Evolutionary conservation across 139 green algal species (phyloP).

Genomic region (Asterochloris erici): DNA sequence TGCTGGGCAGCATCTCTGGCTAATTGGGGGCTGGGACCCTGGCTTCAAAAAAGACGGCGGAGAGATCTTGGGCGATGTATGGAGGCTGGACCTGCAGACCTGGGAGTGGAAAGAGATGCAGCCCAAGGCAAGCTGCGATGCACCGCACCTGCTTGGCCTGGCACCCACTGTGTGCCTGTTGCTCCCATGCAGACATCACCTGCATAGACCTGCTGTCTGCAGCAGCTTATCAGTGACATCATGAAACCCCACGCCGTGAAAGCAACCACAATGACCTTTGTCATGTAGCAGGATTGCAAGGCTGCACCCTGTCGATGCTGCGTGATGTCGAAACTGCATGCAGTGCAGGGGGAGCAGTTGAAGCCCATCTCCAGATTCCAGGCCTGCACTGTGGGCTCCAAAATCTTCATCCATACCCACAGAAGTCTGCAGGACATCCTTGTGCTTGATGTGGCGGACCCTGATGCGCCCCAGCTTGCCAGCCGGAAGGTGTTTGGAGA

Average conservation of each 20-base stretch:
- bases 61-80: slow-evolving; percentile 27
- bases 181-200: no score
- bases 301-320: no score
- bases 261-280: no score
- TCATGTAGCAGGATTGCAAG: no score
- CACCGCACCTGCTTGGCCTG: no score
- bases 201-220: no score
- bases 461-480: slow-evolving; percentile 1
- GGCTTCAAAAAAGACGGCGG: slow-evolving; percentile 18
- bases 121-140: no score
- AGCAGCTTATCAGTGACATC: no score
- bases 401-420: slow-evolving; percentile 47
- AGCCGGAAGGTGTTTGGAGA: no score
- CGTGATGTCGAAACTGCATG: no score
- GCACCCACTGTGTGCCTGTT: no score
- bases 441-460: slow-evolving; percentile 28
- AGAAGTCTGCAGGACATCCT: slow-evolving; percentile 32
- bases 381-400: slow-evolving; percentile 17
- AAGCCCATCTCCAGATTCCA: slow-evolving; percentile 33
- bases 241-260: no score
- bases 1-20: slow-evolving; percentile 28
- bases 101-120: slow-evolving; percentile 6
- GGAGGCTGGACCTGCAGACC: slow-evolving; percentile 23
- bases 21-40: slow-evolving; percentile 42
- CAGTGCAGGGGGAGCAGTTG: slow-evolving; percentile 21